phyloP scores from a whole-genome alignment of 208 protist genomes.

The Acanthamoeba comandoni region DNA sequence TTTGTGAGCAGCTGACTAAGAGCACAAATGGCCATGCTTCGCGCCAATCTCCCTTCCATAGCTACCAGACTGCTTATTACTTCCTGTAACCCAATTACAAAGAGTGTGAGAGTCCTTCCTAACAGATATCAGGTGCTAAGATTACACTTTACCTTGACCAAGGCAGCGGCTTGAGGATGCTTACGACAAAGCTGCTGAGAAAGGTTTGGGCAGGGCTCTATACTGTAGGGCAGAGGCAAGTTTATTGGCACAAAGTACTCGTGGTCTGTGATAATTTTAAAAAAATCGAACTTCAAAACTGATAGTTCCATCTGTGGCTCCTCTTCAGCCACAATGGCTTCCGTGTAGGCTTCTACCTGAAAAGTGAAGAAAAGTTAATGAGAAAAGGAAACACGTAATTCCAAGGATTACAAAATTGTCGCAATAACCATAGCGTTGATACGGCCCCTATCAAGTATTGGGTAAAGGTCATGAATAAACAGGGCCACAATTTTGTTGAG shows the following conservation, averaged over 20 bases:
- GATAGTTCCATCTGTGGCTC: slow-evolving; percentile 52
- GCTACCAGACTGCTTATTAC: slow-evolving; percentile 4
- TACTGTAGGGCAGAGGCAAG: slow-evolving; percentile 76
- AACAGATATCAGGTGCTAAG: not conserved
- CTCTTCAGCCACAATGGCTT: slow-evolving; percentile 17
- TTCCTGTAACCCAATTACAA: not conserved
- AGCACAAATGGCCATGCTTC: slow-evolving; percentile 59
- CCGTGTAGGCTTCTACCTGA: slow-evolving; percentile 3
- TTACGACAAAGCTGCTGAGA: too few species aligned
- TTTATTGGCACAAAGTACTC: slow-evolving; percentile 85
- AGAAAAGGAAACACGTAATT: too few species aligned
- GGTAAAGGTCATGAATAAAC: slow-evolving; percentile 65
- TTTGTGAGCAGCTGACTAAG: slow-evolving; percentile 68
- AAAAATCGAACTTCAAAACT: slow-evolving; percentile 82
- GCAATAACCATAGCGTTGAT: slow-evolving; percentile 69
- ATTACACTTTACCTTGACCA: too few species aligned
- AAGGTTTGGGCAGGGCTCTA: slow-evolving; percentile 1
- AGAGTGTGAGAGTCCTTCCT: not conserved
- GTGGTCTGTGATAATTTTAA: slow-evolving; percentile 84
- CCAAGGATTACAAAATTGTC: too few species aligned
- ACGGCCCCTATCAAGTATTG: slow-evolving; percentile 37
- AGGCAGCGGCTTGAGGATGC: too few species aligned
- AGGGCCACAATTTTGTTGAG: slow-evolving; percentile 73
- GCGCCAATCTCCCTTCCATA: slow-evolving; percentile 20
- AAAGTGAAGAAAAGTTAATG: too few species aligned